phyloP scores from a whole-genome alignment of 176 grass and related monocot genomes.

The Eragrostis curvula region DNA sequence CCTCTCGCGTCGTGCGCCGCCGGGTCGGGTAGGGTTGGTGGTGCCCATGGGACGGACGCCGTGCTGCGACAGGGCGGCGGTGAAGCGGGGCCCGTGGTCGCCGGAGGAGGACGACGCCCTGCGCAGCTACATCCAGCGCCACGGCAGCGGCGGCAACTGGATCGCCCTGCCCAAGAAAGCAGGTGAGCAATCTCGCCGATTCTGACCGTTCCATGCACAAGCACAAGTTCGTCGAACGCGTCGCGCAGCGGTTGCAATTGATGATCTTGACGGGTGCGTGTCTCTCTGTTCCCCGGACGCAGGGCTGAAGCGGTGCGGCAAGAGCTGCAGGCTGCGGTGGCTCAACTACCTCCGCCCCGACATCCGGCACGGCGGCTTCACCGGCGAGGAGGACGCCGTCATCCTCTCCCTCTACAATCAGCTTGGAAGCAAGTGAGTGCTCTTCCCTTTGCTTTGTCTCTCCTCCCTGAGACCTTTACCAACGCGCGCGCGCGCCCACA shows the following conservation, averaged over 20 bases:
- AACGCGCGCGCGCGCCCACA: background rate
- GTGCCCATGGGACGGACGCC: constrained; percentile 74
- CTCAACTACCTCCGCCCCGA: constrained; percentile 92
- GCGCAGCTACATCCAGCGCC: constrained; percentile 58
- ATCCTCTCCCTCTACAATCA: constrained; percentile 75
- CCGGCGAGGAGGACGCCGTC: constrained; percentile 76
- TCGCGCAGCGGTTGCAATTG: no score
- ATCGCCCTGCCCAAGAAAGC: constrained; percentile 80
- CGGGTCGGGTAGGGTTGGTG: background rate
- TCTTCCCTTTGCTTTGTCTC: no score
- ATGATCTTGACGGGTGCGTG: background rate
- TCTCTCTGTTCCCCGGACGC: background rate
- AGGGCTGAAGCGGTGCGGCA: constrained; percentile 82
- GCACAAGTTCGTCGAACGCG: background rate
- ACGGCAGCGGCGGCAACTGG: constrained; percentile 85
- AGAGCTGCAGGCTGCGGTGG: constrained; percentile 89
- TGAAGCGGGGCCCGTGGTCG: constrained; percentile 90
- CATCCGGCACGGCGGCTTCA: constrained; percentile 87
- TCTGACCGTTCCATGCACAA: background rate
- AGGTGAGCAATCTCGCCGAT: constrained; percentile 20
- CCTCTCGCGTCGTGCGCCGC: background rate
- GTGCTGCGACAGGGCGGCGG: constrained; percentile 86
- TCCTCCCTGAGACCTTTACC: no score
- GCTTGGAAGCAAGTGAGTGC: constrained; percentile 73
- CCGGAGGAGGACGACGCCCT: constrained; percentile 83